Conservation (phyloP, 371 early-diverging fungal species). For the Batrachochytrium dendrobatidis region DNA sequence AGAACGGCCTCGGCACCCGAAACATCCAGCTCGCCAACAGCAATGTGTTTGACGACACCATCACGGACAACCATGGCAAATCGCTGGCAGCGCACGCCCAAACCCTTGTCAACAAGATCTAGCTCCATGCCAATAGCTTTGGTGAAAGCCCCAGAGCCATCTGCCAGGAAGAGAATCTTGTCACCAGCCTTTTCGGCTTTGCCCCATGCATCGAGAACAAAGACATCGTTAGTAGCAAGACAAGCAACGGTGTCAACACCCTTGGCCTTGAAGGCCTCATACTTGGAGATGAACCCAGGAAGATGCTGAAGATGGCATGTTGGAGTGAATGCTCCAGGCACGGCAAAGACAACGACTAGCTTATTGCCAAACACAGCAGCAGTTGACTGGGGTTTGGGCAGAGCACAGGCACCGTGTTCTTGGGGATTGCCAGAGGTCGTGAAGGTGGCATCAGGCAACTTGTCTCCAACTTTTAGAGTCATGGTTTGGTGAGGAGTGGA, state of each 20-base stretch:
- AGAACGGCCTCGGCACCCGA: conserved; percentile 44
- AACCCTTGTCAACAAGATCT: conserved; percentile 35
- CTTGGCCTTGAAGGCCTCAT: conserved; percentile 49
- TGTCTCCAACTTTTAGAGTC: background rate
- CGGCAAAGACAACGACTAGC: conserved; percentile 69
- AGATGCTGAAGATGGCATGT: conserved; percentile 61
- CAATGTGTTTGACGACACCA: conserved; percentile 60
- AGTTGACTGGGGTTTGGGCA: conserved; percentile 9
- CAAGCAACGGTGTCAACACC: conserved; percentile 61
- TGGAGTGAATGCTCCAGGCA: conserved; percentile 75
- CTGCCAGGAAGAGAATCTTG: conserved; percentile 53
- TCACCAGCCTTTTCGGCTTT: conserved; percentile 41
- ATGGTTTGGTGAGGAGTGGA: too few species aligned
- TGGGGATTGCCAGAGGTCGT: conserved; percentile 7
- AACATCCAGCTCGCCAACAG: conserved; percentile 55
- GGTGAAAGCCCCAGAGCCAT: conserved; percentile 55
- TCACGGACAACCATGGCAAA: conserved; percentile 60
- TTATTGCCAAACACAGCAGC: conserved; percentile 53
- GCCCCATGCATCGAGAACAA: conserved; percentile 62
- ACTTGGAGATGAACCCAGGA: conserved; percentile 54
- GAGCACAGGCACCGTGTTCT: conserved; percentile 12
- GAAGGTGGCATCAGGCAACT: conserved; percentile 10
- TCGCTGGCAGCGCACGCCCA: conserved; percentile 24
- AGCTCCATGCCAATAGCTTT: conserved; percentile 56
- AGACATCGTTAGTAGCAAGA: conserved; percentile 61